Evolutionary conservation across 257 asterid species (phyloP).

Genomic region (Scutellaria minor): DNA sequence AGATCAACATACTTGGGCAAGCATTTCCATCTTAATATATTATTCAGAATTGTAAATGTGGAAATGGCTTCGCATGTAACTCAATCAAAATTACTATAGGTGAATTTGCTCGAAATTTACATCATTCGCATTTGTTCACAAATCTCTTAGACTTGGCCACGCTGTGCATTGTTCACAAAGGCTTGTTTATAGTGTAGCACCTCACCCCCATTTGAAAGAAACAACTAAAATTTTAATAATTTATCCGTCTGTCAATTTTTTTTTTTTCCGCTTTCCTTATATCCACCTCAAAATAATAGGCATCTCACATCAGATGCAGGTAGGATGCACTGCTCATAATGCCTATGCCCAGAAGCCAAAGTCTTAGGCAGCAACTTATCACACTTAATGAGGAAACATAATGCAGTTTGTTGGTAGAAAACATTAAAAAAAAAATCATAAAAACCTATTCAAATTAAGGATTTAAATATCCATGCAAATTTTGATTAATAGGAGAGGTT

Average conservation of each 20-base stretch:
- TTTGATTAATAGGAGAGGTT: slow-evolving; percentile 7
- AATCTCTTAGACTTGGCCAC: neutral
- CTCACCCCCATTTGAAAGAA: neutral
- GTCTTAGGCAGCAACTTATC: neutral
- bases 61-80: too few relatives aligned
- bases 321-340: neutral
- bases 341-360: neutral
- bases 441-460: slow-evolving; percentile 9
- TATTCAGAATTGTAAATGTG: neutral
- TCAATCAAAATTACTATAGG: neutral
- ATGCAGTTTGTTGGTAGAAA: neutral
- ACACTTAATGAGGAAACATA: slow-evolving; percentile 8
- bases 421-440: neutral
- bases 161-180: neutral
- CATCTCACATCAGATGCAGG: neutral
- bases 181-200: neutral
- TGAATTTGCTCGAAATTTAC: neutral
- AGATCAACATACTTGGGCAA: neutral
- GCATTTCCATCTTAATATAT: neutral
- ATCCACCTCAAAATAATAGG: slow-evolving; percentile 12
- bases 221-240: neutral
- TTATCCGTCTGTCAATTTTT: neutral
- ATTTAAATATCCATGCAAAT: slow-evolving; percentile 11
- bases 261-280: too few relatives aligned
- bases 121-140: neutral